Conservation (phyloP, 371 early-diverging fungal genomes). For the Dinochytrium kinnereticum region DNA sequence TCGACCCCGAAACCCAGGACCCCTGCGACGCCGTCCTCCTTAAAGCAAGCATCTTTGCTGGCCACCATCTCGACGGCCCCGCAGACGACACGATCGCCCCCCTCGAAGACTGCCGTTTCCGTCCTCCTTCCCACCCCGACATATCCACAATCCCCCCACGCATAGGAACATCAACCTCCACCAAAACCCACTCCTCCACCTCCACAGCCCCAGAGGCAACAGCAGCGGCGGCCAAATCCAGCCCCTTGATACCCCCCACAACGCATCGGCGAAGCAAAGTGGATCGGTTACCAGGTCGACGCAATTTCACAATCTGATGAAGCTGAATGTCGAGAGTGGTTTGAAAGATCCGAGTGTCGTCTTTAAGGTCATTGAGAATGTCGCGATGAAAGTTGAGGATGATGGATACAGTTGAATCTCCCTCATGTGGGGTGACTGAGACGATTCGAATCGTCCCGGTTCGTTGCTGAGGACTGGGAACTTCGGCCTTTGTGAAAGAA, state of each 20-base stretch:
- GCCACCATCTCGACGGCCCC: too few relatives aligned
- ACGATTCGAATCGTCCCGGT: neutral
- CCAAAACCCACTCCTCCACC: neutral
- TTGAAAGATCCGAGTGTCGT: neutral
- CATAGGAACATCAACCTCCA: neutral
- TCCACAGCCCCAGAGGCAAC: neutral
- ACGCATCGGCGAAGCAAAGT: neutral
- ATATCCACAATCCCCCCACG: neutral
- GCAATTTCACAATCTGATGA: neutral
- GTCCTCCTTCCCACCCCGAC: neutral
- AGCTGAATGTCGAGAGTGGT: neutral
- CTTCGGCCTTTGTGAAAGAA: neutral
- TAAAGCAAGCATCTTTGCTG: too few relatives aligned
- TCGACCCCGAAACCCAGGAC: too few relatives aligned
- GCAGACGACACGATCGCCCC: too few relatives aligned
- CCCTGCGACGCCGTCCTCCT: too few relatives aligned
- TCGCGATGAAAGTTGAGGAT: neutral
- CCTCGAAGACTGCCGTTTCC: too few relatives aligned
- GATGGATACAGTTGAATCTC: neutral
- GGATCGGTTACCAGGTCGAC: neutral
- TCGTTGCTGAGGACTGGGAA: too few relatives aligned
- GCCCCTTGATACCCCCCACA: neutral
- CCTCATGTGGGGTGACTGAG: constrained; percentile 3
- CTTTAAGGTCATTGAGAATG: neutral
- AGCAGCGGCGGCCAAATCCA: neutral